Base-by-base conservation (phyloP, 441 rosid genomes). In the Mallotus repandus region DNA sequence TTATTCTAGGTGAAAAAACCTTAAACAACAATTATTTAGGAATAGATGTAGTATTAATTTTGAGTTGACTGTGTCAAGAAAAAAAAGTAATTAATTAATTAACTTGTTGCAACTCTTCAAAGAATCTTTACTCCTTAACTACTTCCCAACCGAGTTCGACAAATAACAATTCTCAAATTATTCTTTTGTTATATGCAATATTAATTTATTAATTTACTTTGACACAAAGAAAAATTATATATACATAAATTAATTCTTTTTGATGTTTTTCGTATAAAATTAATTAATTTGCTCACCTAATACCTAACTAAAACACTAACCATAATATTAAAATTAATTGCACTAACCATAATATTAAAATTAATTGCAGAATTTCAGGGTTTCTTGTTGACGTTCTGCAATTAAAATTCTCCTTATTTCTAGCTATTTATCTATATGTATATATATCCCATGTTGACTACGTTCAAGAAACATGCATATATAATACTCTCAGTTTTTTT, bases 141-240 rank as follows among this genome's bases (percentile, higher is more conserved):
- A 76, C 79, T 76, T 79, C 79, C 78, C 85, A 79, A 69, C 81
- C 74, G 54, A 72, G 9, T 59, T 29, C 69, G 80, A 81, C 83
- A 85, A 71, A 19, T 7, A 65, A 71, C 16, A 49, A 35, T 70
- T 79, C 68, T 50, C 57, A 32, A 68, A 73, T 64, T 45, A n/a
- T 79, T 67, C 5, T 52, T 75, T 68, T 67, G 65, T 66, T 16
- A 50, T 11, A 61, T 68, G 46, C 48, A 49, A 60, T 25, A 56
- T 45, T 74, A 70, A 45, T 76, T 64, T 70, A 56, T 65, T 46
- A 25, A 58, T 22, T 68, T 46, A 66, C 41, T 55, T 29, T 56
- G 69, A 72, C 38, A 50, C 4, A 4, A 21, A 22, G 25, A 14
- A 10, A 38, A 38, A 3, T 38, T 38, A 38, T 13, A 25, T 25